Base-by-base conservation (phyloP, 345 rosid genomes). In the Ceriops tagal region DNA sequence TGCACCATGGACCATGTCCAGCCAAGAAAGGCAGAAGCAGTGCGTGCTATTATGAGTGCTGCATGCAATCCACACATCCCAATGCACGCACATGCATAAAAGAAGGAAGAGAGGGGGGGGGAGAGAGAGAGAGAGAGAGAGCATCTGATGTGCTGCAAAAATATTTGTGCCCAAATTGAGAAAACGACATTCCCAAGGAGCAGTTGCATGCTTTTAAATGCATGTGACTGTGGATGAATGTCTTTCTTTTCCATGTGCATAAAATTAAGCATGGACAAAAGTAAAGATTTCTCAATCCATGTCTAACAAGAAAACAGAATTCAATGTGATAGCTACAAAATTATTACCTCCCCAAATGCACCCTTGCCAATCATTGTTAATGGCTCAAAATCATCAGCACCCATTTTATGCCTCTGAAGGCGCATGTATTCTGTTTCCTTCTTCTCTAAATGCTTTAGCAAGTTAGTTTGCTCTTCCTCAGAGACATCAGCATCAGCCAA, bases 311-410 rank as follows among this genome's bases (percentile, higher is more conserved):
- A 68, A n/a, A 16, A 31, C 24, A n/a, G 10, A 39, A 51, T 31
- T n/a, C 31, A 70, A 22, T 37, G n/a, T 39, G 32, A 66, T 52
- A 31, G 62, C 66, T 71, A 32, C 58, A 39, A 65, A 11, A 71
- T 5, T 22, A 61, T 24, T 83, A 93, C 98, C 98, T 93, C 98
- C 69, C 98, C 98, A 75, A 93, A 93, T 71, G 97, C 98, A 43
- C 98, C 98, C 81, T 91, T 93, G 62, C 98, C 98, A 79, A 93
- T 93, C 97, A 93, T 91, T 64, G 98, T 93, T 87, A 93, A 80
- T 46, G 92, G 96, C 83, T 93, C 98, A 72, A 93, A 93, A 83
- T 93, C 98, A 77, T 93, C 98, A 76, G 96, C 87, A 49, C 96
- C 97, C 97, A 93, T 93, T 79, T 93, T 93, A 85, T 91, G 98